Evolutionary conservation across 2,329 filamentous ascomycete genomes (phyloP), one percentile per base, ranked within the genome.

Genomic region (Camillea tinctor): DNA sequence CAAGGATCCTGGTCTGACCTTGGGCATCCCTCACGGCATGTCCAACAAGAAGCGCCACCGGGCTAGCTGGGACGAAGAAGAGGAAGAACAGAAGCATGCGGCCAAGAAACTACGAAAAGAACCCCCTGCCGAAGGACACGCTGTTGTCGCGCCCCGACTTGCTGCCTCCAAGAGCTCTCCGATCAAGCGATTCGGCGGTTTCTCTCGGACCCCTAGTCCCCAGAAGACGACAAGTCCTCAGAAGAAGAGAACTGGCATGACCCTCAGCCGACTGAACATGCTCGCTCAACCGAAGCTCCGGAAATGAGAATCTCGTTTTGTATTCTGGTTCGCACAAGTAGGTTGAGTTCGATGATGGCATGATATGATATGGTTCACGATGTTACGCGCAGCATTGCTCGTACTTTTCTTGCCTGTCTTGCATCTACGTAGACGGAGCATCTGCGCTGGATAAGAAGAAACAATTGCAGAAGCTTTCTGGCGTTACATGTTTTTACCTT

Each of bases 21-120:
- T 73, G n/a, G 79, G 80, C 48, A 80, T 86, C 44, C 79, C 84
- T 3, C 87, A 89, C 66, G 87, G 87, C 19, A 83, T 89, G 75
- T 73, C 78, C 7, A 88, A 85, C 76, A 89, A 89, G 79, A 89
- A 88, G 75, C 83, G 87, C 23, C 80, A 83, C 66, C 80, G 86
- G n/a, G 80, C 81, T 17, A 81, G 75, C 56, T 81, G 80, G 53
- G 84, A 86, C 50, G 83, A 84, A 57, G 84, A 87, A 56, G 81
- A 84, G 36, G 79, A 79, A 0, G 80, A 82, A 55, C 72, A 78
- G 52, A 76, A 81, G 60, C 81, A 83, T 15, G 81, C 81, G 1
- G 76, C 80, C 23, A 89, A 89, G 80, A 88, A 87, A 76, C 26
- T 64, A 15, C 80, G 79, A 48, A 85, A 81, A 75, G 77, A 79